Evolutionary conservation across 441 rosid genomes (phyloP).

Genomic region (Croton laevigatus): DNA sequence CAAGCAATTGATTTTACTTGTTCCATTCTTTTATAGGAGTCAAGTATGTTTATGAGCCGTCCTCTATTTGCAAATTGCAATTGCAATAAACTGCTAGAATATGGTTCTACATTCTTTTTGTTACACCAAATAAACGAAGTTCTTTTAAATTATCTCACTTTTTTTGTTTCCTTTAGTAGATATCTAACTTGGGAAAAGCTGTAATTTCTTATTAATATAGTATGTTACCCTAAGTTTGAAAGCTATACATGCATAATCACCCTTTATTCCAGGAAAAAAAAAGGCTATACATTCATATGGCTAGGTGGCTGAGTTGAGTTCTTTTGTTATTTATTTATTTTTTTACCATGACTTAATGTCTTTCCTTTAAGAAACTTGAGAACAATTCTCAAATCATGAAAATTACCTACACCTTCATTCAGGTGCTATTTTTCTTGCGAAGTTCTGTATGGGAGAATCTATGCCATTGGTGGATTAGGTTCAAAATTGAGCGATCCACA

Average conservation of each 20-base stretch:
- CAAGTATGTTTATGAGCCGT: not conserved
- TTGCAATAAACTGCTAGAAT: not conserved
- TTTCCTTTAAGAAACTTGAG: not conserved
- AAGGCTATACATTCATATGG: not conserved
- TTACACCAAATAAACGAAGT: not conserved
- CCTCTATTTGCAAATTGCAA: not conserved
- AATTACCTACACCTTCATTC: constrained; percentile 23
- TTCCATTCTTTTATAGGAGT: not conserved
- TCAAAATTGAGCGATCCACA: constrained; percentile 38
- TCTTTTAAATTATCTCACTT: not conserved
- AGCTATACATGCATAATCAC: too few species aligned
- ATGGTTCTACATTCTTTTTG: not conserved
- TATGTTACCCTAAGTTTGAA: not conserved
- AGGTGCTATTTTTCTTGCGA: constrained; percentile 83
- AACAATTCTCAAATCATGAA: not conserved
- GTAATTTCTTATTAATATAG: not conserved
- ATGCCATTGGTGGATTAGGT: constrained; percentile 71
- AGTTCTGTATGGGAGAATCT: constrained; percentile 54
- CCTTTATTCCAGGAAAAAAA: too few species aligned
- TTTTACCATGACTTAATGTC: not conserved
- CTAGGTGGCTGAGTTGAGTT: not conserved
- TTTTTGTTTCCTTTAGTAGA: not conserved
- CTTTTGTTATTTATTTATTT: not conserved
- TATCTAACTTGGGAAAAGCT: not conserved
- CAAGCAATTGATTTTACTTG: not conserved